Percentiles rank a stretch among this genome's conserved stretches.
phyloP scores from a whole-genome alignment of 129 eudicot species.

The Helichrysum umbraculigerum region DNA sequence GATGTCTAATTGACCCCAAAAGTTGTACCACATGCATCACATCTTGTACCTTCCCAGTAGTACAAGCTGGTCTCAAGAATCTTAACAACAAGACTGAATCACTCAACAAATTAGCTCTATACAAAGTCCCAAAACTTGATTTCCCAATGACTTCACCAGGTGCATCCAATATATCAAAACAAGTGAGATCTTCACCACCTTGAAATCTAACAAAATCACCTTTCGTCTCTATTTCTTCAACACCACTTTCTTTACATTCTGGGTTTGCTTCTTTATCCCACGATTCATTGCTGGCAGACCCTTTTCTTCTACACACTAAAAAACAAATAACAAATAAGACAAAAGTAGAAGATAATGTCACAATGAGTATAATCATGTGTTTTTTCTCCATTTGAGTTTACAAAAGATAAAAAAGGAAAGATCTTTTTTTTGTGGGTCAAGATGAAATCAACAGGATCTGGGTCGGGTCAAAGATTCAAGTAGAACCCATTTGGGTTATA shows the following conservation, averaged over 20 bases:
- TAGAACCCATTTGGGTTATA: constrained; percentile 17
- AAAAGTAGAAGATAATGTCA: constrained; percentile 39
- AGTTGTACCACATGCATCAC: constrained; percentile 56
- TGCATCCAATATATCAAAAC: constrained; percentile 78
- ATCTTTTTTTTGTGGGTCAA: constrained; percentile 18
- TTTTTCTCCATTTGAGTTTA: constrained; percentile 54
- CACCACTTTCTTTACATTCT: constrained; percentile 48
- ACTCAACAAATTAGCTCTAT: constrained; percentile 64
- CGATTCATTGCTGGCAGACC: constrained; percentile 20
- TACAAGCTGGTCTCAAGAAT: constrained; percentile 88
- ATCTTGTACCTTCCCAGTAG: constrained; percentile 55
- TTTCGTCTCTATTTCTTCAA: constrained; percentile 44
- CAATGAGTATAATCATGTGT: constrained; percentile 48
- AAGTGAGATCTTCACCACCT: constrained; percentile 80
- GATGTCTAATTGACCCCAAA: constrained; percentile 73
- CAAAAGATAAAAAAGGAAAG: neutral
- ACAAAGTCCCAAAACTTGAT: constrained; percentile 85
- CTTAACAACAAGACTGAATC: constrained; percentile 63
- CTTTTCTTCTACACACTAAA: constrained; percentile 38
- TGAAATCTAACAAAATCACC: constrained; percentile 68
- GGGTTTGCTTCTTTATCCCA: constrained; percentile 48
- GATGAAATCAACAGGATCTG: constrained; percentile 27
- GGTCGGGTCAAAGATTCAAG: constrained; percentile 32
- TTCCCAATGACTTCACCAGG: constrained; percentile 95
- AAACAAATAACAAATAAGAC: constrained; percentile 35